Evolutionary conservation across 225 moss, liverwort and hornwort species (phyloP), one percentile per base, ranked within the genome.

Genomic region (Neckera pumila): DNA sequence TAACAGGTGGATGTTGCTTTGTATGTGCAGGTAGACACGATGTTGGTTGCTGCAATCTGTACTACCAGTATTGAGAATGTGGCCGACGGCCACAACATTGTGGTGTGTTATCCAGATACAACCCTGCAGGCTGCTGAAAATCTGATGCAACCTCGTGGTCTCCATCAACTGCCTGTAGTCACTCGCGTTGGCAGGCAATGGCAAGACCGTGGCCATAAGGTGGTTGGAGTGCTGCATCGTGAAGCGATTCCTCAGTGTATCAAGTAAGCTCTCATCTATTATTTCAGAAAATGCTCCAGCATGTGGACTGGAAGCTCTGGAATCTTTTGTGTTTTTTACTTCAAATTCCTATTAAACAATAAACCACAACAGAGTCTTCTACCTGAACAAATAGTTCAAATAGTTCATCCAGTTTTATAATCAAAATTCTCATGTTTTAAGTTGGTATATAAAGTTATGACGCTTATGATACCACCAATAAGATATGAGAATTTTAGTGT

Each of bases 21-120:
- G 78, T 85, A 27, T 81, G 57, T 90, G 90, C 91, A 94, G 94
- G 92, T 92, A 54, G 91, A 94, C 86, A 86, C 79, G 82, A 91
- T 94, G 86, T 84, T 94, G 92, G 94, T 94, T 70, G 94, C 93
- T 61, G 91, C 90, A 40, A 90, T 94, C 62, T 93, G 94, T 70
- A 91, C 89, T 86, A 91, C 90, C 84, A 91, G 90, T 59, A 87
- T 89, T 66, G 94, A 90, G 83, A 89, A 87, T 81, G 91, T 77
- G 56, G 90, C 91, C 47, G 91, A 91, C 56, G 88, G 86, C 56
- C 92, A 89, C 84, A 90, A 88, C 6, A 81, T 93, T 81, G 92
- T 94, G 49, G 93, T 93, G 62, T 94, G 94, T 80, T 82, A 89
- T 67, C 90, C 93, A 74, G 94, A 94, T 61, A 93, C 92, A 75